Percentiles rank a stretch among this genome's conserved stretches.
Evolutionary conservation across 2,329 filamentous ascomycete species (phyloP).

Genomic region (Trichoderma brevicompactum): DNA sequence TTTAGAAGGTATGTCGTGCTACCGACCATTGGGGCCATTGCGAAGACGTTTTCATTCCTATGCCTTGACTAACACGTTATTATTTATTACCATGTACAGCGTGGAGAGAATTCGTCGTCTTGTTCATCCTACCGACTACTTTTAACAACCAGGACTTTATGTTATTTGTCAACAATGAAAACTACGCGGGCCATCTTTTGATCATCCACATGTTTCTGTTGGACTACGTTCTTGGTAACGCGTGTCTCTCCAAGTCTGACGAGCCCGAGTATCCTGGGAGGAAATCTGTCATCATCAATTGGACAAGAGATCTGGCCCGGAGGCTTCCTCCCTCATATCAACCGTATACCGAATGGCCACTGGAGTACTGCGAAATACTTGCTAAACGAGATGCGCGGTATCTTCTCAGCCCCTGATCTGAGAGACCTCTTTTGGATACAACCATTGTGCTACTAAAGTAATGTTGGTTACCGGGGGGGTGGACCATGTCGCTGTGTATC

Average conservation of each 20-base stretch:
- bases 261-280: slow-evolving; percentile 34
- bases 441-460: slow-evolving; percentile 25
- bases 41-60: not conserved
- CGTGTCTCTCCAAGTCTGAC: slow-evolving; percentile 32
- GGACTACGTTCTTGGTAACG: slow-evolving; percentile 36
- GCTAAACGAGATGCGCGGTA: slow-evolving; percentile 35
- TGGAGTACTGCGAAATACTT: slow-evolving; percentile 35
- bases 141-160: slow-evolving; percentile 41
- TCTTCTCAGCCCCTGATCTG: slow-evolving; percentile 36
- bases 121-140: slow-evolving; percentile 34
- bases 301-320: slow-evolving; percentile 33
- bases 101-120: slow-evolving; percentile 32
- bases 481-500: not conserved
- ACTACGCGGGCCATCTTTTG: slow-evolving; percentile 42
- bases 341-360: slow-evolving; percentile 33
- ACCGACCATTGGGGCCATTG: not conserved
- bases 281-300: slow-evolving; percentile 36
- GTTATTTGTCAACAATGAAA: slow-evolving; percentile 39
- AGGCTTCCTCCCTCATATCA: slow-evolving; percentile 32
- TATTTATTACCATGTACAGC: slow-evolving; percentile 29
- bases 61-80: not conserved
- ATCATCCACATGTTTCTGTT: slow-evolving; percentile 45
- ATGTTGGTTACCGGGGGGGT: not conserved
- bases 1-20: slow-evolving; percentile 31
- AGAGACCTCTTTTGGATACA: not conserved